These are phyloP conservation scores for Brasenia schreberi DNA, from an alignment of 164 flowering plant genomes.

Conservation along the genomic window DNA sequence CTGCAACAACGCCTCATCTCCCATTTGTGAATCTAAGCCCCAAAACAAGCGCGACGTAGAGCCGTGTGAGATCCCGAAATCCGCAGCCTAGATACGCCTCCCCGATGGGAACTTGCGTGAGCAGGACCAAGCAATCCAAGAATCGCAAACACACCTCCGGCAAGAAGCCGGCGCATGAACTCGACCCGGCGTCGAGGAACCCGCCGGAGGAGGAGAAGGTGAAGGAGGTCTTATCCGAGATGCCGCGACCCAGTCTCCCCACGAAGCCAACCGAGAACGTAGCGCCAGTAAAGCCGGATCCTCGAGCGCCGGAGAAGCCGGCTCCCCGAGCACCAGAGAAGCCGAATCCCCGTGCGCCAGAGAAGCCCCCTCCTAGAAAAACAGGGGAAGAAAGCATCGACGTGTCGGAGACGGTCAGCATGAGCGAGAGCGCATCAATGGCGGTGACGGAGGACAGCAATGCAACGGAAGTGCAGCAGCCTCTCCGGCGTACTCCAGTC, in stretches of 20 bases:
- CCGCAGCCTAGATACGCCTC: neutral
- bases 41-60: neutral
- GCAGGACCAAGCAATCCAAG: neutral
- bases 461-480: neutral
- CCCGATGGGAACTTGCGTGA: neutral
- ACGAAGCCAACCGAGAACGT: neutral
- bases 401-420: neutral
- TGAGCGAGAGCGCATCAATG: neutral
- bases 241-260: neutral
- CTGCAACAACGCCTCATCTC: neutral
- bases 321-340: neutral
- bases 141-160: neutral
- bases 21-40: neutral
- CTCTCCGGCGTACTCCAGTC: neutral
- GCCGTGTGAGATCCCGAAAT: neutral
- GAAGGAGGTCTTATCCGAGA: slow-evolving; percentile 1
- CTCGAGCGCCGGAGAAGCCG: neutral
- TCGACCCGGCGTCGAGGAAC: neutral
- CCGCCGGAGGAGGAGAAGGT: slow-evolving; percentile 1
- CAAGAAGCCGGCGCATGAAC: neutral
- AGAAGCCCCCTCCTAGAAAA: neutral
- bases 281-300: neutral
- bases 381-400: neutral
- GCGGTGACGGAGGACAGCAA: neutral
- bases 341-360: neutral